Evolutionary conservation across 805 yeast genomes (phyloP), one percentile per base, ranked within the genome.

Genomic region (Zygoascus bituminiphila): DNA sequence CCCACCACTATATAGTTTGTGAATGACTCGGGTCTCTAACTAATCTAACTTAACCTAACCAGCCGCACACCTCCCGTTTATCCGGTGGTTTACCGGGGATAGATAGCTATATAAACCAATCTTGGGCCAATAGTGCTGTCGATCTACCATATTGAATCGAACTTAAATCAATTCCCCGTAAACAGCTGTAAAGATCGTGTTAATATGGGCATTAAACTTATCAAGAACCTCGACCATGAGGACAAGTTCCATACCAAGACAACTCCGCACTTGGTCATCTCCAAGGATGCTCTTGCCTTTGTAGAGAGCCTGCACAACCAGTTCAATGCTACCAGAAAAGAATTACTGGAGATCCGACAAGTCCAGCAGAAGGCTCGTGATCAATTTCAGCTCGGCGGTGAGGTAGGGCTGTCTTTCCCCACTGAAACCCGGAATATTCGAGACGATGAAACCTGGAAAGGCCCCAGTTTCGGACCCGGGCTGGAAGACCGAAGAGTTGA

Each of bases 401-500:
- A 68, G 51, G 38, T 17, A 8, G 25, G 31, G 22, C 70, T 80
- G 9, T 14, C 33, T 12, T 38, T 46, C 21, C 35, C 41, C 8
- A 42, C 41, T n/a, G 47, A 49, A 25, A 54, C 86, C 24, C 66
- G 64, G 49, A 61, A 69, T 57, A 76, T 80, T 56, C 72, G 86
- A 58, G 75, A 79, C 31, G 83, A 80, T 62, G 72, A 77, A 22
- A 70, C 80, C 26, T 80, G 86, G 86, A 76, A 75, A 46, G 86
- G 85, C 20, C 81, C 86, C 19, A 72, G 78, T 39, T 74, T 79
- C 51, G 84, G 81, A 33, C 78, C 76, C 12, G 86, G 86, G 15
- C 72, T 80, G 53, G 73, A 69, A 55, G 86, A 81, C 70, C 72
- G 86, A 62, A 72, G 85, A 56, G 84, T 78, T 45, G 86, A 81